These are phyloP conservation scores for Chloromonas sp. DNA, from an alignment of 163 green algal species.

Conservation along the genomic window DNA sequence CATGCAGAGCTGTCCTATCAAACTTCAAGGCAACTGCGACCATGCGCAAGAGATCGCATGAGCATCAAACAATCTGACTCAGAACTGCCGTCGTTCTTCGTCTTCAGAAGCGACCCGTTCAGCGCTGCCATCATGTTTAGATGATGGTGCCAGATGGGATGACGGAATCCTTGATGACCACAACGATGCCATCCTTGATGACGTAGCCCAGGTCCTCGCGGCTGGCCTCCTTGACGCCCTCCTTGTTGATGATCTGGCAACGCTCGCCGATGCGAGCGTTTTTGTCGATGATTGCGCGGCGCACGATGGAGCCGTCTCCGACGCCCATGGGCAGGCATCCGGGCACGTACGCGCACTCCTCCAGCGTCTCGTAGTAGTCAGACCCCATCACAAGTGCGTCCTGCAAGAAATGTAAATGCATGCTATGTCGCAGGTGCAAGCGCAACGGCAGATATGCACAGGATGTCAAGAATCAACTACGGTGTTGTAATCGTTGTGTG, in stretches of 20 bases:
- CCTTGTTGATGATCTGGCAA: constrained; percentile 84
- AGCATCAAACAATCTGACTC: too few relatives aligned
- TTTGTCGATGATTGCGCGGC: constrained; percentile 79
- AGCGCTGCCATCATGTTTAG: neutral
- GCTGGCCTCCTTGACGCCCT: constrained; percentile 67
- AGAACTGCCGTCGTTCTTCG: too few relatives aligned
- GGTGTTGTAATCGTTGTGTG: too few relatives aligned
- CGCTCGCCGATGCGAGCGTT: constrained; percentile 70
- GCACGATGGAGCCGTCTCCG: constrained; percentile 59
- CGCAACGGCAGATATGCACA: too few relatives aligned
- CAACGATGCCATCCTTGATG: constrained; percentile 93
- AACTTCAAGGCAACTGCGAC: too few relatives aligned
- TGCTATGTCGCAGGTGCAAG: too few relatives aligned
- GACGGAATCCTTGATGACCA: constrained; percentile 75
- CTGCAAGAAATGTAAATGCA: neutral
- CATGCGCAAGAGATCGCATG: too few relatives aligned
- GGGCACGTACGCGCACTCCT: constrained; percentile 72
- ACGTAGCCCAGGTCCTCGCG: constrained; percentile 83
- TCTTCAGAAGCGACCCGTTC: too few relatives aligned
- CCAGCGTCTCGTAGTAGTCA: constrained; percentile 96
- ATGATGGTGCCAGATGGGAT: constrained; percentile 22
- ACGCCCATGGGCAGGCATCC: constrained; percentile 93
- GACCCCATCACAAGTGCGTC: constrained; percentile 89
- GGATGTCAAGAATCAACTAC: too few relatives aligned
- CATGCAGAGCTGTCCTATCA: too few relatives aligned